Evolutionary conservation across 2,329 filamentous ascomycete genomes (phyloP).

Genomic region (Huntiella omanensis): DNA sequence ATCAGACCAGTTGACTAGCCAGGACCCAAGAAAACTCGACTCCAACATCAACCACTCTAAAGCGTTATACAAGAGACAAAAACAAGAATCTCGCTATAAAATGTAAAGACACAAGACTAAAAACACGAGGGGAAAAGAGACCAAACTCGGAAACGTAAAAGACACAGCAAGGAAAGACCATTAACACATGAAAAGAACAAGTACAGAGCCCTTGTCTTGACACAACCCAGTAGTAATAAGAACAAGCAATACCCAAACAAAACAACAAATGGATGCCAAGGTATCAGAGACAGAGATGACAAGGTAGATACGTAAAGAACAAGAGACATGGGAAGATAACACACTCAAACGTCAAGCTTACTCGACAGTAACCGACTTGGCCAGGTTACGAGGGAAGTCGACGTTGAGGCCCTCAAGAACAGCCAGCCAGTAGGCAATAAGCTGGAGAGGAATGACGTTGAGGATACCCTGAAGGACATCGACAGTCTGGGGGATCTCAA

Average conservation of each 20-base stretch:
- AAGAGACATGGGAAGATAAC: slow-evolving; percentile 6
- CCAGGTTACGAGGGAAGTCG: slow-evolving; percentile 95
- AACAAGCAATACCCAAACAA: slow-evolving; percentile 9
- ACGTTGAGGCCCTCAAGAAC: slow-evolving; percentile 93
- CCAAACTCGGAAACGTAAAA: too few relatives aligned
- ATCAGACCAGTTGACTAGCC: too few relatives aligned
- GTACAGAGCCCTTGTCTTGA: slow-evolving; percentile 5
- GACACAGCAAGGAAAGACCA: not conserved
- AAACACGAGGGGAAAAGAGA: too few relatives aligned
- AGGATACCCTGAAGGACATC: slow-evolving; percentile 91
- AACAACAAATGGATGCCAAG: slow-evolving; percentile 5
- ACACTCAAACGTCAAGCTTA: slow-evolving; percentile 28
- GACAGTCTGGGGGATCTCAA: slow-evolving; percentile 90
- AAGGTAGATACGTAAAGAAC: slow-evolving; percentile 11
- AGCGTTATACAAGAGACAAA: too few relatives aligned
- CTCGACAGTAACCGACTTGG: slow-evolving; percentile 98
- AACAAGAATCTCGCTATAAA: too few relatives aligned
- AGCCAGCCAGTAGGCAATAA: slow-evolving; percentile 98
- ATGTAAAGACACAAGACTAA: too few relatives aligned
- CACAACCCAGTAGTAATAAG: slow-evolving; percentile 1
- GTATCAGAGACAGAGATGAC: slow-evolving; percentile 6
- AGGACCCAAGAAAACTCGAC: too few relatives aligned
- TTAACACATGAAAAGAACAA: slow-evolving; percentile 2
- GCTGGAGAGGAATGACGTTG: slow-evolving; percentile 91
- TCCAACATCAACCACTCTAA: too few relatives aligned